phyloP scores from a whole-genome alignment of 257 asterid species.

The Mitragyna speciosa region DNA sequence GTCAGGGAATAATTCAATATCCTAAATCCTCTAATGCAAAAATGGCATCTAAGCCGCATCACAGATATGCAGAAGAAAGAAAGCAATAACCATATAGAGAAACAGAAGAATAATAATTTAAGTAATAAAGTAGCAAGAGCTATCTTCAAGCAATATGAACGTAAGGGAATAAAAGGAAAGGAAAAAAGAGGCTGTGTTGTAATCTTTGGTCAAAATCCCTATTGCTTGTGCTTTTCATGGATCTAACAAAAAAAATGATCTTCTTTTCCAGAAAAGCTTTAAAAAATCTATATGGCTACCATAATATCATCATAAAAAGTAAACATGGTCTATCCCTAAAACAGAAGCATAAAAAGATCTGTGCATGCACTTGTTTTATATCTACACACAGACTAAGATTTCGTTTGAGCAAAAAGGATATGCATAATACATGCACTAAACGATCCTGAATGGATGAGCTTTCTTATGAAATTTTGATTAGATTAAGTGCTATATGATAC shows the following conservation, averaged over 20 bases:
- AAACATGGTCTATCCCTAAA: neutral
- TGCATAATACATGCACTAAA: neutral
- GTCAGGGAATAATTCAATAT: too few species aligned
- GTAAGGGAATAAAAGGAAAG: too few species aligned
- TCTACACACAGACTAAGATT: neutral
- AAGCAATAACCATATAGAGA: too few species aligned
- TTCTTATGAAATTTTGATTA: neutral
- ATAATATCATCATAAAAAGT: too few species aligned
- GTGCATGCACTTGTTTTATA: neutral
- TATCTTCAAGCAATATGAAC: too few species aligned
- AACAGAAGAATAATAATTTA: too few species aligned
- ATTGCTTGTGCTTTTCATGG: neutral
- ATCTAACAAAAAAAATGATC: neutral
- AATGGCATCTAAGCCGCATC: too few species aligned
- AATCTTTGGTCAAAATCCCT: neutral
- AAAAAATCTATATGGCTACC: too few species aligned
- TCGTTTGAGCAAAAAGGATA: neutral
- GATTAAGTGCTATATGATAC: neutral
- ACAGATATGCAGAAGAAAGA: too few species aligned
- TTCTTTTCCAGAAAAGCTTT: neutral
- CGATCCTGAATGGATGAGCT: neutral
- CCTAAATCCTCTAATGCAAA: too few species aligned
- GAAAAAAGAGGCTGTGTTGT: too few species aligned
- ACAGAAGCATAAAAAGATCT: neutral
- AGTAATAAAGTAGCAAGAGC: too few species aligned